These are phyloP conservation scores for Bipolaris gigantea DNA, from an alignment of 2,329 filamentous ascomycete genomes.

Conservation along the genomic window DNA sequence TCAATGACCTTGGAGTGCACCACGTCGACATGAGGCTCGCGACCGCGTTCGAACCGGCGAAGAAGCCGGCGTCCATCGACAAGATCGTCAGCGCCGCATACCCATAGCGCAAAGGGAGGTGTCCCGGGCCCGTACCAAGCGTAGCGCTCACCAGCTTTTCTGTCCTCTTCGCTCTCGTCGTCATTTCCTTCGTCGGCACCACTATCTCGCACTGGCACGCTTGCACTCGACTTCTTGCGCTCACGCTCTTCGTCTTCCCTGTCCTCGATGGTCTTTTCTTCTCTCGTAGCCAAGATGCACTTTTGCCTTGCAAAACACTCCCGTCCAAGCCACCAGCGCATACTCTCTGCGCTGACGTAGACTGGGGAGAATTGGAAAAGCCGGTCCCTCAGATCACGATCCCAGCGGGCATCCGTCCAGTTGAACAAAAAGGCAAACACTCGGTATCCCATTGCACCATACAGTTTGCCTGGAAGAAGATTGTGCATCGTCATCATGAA, in stretches of 20 bases:
- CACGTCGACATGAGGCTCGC: conserved; percentile 78
- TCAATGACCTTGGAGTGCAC: conserved; percentile 83
- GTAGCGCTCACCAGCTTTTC: conserved; percentile 43
- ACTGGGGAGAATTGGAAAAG: conserved; percentile 94
- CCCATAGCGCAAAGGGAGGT: conserved; percentile 86
- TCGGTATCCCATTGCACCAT: conserved; percentile 81
- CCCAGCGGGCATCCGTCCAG: conserved; percentile 86
- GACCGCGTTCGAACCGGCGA: conserved; percentile 70
- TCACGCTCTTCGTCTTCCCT: conserved; percentile 48
- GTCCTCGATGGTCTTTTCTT: conserved; percentile 67
- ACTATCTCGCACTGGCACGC: conserved; percentile 12
- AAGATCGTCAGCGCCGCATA: conserved; percentile 78
- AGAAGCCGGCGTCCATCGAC: conserved; percentile 80
- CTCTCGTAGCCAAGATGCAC: conserved; percentile 80
- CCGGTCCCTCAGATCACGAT: conserved; percentile 72
- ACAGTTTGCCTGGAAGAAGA: conserved; percentile 66
- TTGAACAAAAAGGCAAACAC: conserved; percentile 89
- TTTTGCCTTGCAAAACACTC: conserved; percentile 84
- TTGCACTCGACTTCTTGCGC: conserved; percentile 12
- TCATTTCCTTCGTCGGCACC: conserved; percentile 19
- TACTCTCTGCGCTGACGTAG: conserved; percentile 84
- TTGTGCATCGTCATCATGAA: conserved; percentile 86
- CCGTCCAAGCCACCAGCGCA: conserved; percentile 92
- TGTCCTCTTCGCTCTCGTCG: conserved; percentile 42
- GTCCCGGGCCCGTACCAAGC: conserved; percentile 82